These are phyloP conservation scores for Suillus cothurnatus DNA, from an alignment of 768 basidiomycete species.

Conservation along the genomic window DNA sequence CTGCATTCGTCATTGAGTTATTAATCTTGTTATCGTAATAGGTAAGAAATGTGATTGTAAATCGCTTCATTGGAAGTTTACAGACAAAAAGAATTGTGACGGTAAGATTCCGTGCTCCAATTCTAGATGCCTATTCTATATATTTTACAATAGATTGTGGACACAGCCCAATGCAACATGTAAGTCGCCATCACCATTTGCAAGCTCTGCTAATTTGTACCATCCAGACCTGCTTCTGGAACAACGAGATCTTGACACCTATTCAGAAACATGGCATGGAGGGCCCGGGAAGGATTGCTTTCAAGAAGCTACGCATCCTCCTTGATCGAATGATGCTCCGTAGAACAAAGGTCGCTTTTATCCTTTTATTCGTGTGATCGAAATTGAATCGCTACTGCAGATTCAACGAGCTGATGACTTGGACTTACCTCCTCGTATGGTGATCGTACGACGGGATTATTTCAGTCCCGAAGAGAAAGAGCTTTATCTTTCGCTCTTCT, in stretches of 20 bases:
- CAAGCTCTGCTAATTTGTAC: background rate
- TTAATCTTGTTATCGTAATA: conserved; percentile 27
- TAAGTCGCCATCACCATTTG: conserved; percentile 33
- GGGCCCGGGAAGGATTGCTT: conserved; percentile 79
- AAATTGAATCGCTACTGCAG: conserved; percentile 38
- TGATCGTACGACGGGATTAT: conserved; percentile 85
- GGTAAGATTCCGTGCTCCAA: conserved; percentile 43
- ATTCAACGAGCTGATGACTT: conserved; percentile 96
- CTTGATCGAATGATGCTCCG: conserved; percentile 96
- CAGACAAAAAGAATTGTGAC: conserved; percentile 80
- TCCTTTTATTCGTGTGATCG: background rate
- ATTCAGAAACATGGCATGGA: conserved; percentile 90
- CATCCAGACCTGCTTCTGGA: conserved; percentile 89
- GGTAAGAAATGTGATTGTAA: conserved; percentile 94
- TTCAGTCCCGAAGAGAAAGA: conserved; percentile 99
- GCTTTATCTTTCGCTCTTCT: conserved; percentile 87
- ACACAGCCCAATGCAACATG: conserved; percentile 85
- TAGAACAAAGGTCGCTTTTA: conserved; percentile 66
- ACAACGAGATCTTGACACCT: conserved; percentile 93
- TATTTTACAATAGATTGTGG: conserved; percentile 60
- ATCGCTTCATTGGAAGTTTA: conserved; percentile 93
- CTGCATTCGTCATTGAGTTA: conserved; percentile 1
- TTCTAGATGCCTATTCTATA: background rate
- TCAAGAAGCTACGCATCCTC: conserved; percentile 89
- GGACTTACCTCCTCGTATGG: conserved; percentile 89